Percentiles rank a stretch among this genome's conserved stretches.
Evolutionary conservation across 305 asterid genomes (phyloP).

Genomic region (Fraxinus xanthoxyloides): DNA sequence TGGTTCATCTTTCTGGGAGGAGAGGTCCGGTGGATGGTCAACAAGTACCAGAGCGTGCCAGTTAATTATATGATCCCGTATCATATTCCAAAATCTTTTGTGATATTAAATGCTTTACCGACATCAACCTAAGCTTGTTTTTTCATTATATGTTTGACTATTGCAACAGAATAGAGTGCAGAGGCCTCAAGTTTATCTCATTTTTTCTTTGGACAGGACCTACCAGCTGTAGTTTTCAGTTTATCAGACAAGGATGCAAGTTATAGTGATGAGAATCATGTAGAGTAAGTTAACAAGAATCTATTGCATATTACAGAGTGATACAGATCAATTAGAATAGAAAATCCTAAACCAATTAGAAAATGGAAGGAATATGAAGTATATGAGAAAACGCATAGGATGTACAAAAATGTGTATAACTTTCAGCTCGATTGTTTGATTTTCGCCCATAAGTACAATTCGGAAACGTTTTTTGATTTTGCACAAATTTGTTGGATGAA

Average conservation of each 20-base stretch:
- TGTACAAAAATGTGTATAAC: too few species aligned
- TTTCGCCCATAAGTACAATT: too few species aligned
- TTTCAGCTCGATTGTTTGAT: too few species aligned
- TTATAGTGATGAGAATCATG: too few species aligned
- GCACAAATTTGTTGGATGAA: too few species aligned
- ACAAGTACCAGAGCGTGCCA: neutral
- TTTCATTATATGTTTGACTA: neutral
- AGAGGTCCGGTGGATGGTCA: neutral
- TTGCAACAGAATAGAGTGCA: neutral
- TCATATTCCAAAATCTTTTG: neutral
- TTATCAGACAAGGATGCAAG: neutral
- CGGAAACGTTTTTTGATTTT: too few species aligned
- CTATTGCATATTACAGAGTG: too few species aligned
- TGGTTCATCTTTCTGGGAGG: neutral
- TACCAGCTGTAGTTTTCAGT: neutral
- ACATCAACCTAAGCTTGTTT: neutral
- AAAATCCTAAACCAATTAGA: too few species aligned
- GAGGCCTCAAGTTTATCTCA: neutral
- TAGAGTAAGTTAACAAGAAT: too few species aligned
- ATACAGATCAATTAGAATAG: too few species aligned
- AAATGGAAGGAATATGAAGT: too few species aligned
- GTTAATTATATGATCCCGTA: neutral
- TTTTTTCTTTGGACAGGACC: neutral
- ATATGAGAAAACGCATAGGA: too few species aligned
- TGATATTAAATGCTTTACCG: neutral